A percentile compares a stretch with the other conserved stretches of the same genome.
phyloP scores from a whole-genome alignment of 2,329 filamentous ascomycete species.

The Penicillium sp. region DNA sequence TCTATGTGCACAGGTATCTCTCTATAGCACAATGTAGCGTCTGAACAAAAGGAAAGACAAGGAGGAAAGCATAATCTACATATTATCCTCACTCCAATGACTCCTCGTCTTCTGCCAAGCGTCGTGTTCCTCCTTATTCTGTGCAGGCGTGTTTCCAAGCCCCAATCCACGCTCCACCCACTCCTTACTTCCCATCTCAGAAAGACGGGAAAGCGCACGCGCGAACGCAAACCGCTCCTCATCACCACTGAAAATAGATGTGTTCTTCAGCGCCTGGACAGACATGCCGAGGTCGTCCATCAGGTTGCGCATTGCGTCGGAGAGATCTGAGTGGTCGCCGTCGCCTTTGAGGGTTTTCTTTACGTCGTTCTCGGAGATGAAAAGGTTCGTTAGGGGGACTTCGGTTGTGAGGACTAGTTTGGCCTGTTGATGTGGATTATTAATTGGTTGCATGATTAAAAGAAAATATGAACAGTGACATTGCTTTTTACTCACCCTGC shows the following conservation, averaged over 20 bases:
- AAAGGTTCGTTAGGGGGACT: slow-evolving; percentile 80
- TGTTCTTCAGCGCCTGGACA: slow-evolving; percentile 79
- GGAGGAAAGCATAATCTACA: slow-evolving; percentile 22
- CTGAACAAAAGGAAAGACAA: neutral
- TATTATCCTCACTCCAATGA: slow-evolving; percentile 50
- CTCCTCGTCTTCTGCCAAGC: slow-evolving; percentile 49
- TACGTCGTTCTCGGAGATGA: slow-evolving; percentile 71
- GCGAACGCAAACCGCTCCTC: slow-evolving; percentile 97
- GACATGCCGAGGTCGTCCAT: slow-evolving; percentile 87
- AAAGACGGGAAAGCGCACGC: slow-evolving; percentile 75
- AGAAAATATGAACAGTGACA: neutral
- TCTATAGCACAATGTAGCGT: neutral
- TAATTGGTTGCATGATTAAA: neutral
- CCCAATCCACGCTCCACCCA: slow-evolving; percentile 81
- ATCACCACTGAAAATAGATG: slow-evolving; percentile 84
- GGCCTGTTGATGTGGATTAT: slow-evolving; percentile 52
- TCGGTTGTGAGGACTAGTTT: slow-evolving; percentile 92
- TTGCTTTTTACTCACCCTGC: slow-evolving; percentile 42
- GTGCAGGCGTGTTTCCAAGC: slow-evolving; percentile 43
- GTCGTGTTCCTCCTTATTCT: slow-evolving; percentile 46
- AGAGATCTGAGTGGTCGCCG: slow-evolving; percentile 52
- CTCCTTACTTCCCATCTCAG: slow-evolving; percentile 89
- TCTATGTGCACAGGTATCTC: slow-evolving; percentile 6
- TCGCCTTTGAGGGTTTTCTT: slow-evolving; percentile 53
- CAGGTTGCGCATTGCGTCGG: slow-evolving; percentile 71